Percentiles rank a stretch among this genome's conserved stretches.
phyloP scores from a whole-genome alignment of 176 grass and related monocot species.

The Lolium multiflorum region DNA sequence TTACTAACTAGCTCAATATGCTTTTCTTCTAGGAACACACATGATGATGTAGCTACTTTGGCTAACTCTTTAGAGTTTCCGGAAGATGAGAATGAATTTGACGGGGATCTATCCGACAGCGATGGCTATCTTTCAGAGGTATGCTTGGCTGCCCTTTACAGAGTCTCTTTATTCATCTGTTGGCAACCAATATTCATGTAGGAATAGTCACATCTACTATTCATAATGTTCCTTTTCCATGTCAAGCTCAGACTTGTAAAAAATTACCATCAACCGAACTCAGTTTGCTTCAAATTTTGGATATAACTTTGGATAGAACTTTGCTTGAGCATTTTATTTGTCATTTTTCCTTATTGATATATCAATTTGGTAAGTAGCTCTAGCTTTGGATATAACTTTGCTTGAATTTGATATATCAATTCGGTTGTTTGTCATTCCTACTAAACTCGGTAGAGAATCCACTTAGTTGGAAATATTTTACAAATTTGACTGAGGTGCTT shows the following conservation, averaged over 20 bases:
- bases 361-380: not conserved
- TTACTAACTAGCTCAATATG: conserved; percentile 21
- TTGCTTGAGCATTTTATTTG: not conserved
- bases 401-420: too few relatives aligned
- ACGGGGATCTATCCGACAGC: conserved; percentile 71
- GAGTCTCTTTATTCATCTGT: not conserved
- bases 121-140: conserved; percentile 93
- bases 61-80: conserved; percentile 57
- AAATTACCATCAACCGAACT: not conserved
- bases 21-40: conserved; percentile 41
- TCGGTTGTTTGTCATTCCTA: not conserved
- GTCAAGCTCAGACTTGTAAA: not conserved
- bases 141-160: conserved; percentile 1
- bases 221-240: not conserved
- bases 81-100: conserved; percentile 60
- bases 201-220: not conserved
- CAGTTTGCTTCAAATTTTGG: not conserved
- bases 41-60: conserved; percentile 33
- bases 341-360: not conserved
- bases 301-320: not conserved
- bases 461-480: not conserved
- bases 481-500: conserved; percentile 9
- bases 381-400: too few relatives aligned
- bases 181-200: not conserved
- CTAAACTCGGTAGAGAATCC: not conserved